Evolutionary conservation across 1,139 yeast genomes (phyloP).

Genomic region (Debaryomyces subglobosus): DNA sequence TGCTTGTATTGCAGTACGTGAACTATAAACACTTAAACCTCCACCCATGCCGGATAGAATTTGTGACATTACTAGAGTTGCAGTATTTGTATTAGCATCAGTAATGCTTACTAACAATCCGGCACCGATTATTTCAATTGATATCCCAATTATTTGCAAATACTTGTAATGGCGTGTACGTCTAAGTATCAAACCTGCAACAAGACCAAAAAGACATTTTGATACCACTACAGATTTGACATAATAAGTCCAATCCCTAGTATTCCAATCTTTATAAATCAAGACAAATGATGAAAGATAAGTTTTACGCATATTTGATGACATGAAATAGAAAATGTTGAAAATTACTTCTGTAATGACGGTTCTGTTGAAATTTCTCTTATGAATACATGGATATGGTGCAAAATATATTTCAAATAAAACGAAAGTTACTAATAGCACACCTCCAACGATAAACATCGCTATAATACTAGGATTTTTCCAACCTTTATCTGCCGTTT

Average conservation of each 20-base stretch:
- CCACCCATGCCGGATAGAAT: conserved; percentile 35
- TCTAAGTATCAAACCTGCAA: conserved; percentile 29
- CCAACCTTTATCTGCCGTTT: conserved; percentile 30
- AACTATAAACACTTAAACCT: conserved; percentile 33
- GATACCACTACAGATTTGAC: conserved; percentile 30
- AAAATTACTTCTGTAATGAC: conserved; percentile 29
- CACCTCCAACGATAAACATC: conserved; percentile 37
- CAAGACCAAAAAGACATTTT: conserved; percentile 30
- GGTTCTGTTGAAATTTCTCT: conserved; percentile 32
- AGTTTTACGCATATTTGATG: conserved; percentile 19
- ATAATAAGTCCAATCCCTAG: conserved; percentile 30
- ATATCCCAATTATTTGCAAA: conserved; percentile 27
- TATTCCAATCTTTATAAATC: conserved; percentile 23
- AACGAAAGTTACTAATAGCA: conserved; percentile 26
- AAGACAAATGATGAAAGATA: conserved; percentile 14
- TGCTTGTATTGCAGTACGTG: conserved; percentile 27
- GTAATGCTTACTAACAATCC: conserved; percentile 21
- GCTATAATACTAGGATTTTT: conserved; percentile 39
- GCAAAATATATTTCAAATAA: conserved; percentile 29
- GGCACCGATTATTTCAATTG: conserved; percentile 24
- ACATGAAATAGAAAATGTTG: conserved; percentile 29
- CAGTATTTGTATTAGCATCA: conserved; percentile 21
- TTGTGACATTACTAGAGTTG: conserved; percentile 22
- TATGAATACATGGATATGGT: conserved; percentile 36
- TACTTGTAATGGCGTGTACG: conserved; percentile 29